Percentiles rank a stretch among this genome's conserved stretches.
These are phyloP conservation scores for Hibiscus syriacus DNA, from an alignment of 345 rosid species.

Conservation along the genomic window DNA sequence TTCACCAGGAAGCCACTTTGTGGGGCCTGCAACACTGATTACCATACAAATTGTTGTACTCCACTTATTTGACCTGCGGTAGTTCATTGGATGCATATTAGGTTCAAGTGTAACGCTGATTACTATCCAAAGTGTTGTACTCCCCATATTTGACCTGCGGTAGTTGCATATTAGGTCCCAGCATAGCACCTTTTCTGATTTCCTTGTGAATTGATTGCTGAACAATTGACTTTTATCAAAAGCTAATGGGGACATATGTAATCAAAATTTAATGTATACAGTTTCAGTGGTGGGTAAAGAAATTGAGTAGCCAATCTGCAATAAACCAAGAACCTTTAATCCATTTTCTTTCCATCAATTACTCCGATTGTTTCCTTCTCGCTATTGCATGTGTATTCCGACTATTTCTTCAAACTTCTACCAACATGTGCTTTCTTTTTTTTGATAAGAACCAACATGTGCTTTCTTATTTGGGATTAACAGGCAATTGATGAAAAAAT, in stretches of 20 bases:
- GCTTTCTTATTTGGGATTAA: constrained; percentile 11
- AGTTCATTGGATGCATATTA: neutral
- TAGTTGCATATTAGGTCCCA: neutral
- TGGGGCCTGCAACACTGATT: neutral
- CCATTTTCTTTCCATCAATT: neutral
- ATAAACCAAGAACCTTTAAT: neutral
- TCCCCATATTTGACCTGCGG: neutral
- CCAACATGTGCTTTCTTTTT: too few relatives aligned
- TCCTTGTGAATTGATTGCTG: neutral
- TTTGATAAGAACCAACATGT: too few relatives aligned
- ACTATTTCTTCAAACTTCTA: neutral
- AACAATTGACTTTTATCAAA: neutral
- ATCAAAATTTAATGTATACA: neutral
- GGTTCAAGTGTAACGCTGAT: neutral
- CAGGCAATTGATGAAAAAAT: constrained; percentile 98
- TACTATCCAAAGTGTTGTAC: neutral
- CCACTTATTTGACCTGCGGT: neutral
- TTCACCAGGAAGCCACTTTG: neutral
- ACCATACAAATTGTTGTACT: neutral
- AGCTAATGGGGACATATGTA: neutral
- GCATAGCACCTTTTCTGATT: neutral
- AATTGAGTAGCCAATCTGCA: neutral
- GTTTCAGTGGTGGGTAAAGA: neutral
- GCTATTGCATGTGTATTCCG: neutral
- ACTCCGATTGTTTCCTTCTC: neutral